Evolutionary conservation across 2,329 filamentous ascomycete species (phyloP).

Genomic region (Tothia fuscella): DNA sequence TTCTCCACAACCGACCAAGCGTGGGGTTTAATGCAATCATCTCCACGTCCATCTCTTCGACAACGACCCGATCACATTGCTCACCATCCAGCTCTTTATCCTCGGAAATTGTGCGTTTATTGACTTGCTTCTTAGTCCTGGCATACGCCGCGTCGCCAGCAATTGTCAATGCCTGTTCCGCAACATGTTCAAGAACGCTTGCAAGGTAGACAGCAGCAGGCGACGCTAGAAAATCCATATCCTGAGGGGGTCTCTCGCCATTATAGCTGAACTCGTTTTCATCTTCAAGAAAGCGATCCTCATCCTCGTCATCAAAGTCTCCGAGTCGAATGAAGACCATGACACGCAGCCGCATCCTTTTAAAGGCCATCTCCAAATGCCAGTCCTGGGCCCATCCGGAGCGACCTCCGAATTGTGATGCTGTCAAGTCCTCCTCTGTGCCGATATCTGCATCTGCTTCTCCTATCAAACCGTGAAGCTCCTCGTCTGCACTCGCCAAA

Average conservation of each 20-base stretch:
- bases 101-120: conserved; percentile 18
- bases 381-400: conserved; percentile 35
- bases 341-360: conserved; percentile 78
- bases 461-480: conserved; percentile 77
- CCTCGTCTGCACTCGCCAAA: conserved; percentile 71
- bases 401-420: conserved; percentile 13
- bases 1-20: conserved; percentile 80
- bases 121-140: conserved; percentile 36
- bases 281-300: conserved; percentile 75
- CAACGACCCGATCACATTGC: conserved; percentile 55
- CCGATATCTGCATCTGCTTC: conserved; percentile 43
- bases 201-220: conserved; percentile 93
- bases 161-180: conserved; percentile 79
- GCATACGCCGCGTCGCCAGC: conserved; percentile 74
- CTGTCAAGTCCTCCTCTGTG: conserved; percentile 53
- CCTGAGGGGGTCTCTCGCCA: conserved; percentile 18
- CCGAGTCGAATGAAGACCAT: conserved; percentile 98
- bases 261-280: conserved; percentile 19
- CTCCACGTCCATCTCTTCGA: conserved; percentile 87
- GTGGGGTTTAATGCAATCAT: conserved; percentile 82
- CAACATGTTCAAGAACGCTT: conserved; percentile 86
- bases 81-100: conserved; percentile 45
- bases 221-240: conserved; percentile 38
- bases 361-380: conserved; percentile 91
- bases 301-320: conserved; percentile 95